Evolutionary conservation across 305 asterid species (phyloP).

Genomic region (Fraxinus platypoda): DNA sequence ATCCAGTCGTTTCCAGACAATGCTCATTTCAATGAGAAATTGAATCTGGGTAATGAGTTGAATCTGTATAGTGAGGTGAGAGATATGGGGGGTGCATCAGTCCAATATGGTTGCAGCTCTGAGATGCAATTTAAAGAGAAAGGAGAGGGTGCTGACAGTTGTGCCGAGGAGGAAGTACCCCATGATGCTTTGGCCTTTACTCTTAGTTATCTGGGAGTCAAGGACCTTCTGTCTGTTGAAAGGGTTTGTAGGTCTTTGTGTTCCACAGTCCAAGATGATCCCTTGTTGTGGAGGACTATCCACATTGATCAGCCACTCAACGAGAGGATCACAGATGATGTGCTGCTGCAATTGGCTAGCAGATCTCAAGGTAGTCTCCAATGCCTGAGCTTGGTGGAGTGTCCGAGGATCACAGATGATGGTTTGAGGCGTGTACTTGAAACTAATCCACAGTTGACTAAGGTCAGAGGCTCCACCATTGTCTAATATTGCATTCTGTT

Average conservation of each 20-base stretch:
- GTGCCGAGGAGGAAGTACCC: slow-evolving; percentile 36
- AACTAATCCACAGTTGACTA: slow-evolving; percentile 58
- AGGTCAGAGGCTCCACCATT: slow-evolving; percentile 47
- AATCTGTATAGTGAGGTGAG: slow-evolving; percentile 28
- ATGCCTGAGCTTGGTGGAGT: slow-evolving; percentile 64
- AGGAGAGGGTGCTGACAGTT: slow-evolving; percentile 33
- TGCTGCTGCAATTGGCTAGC: slow-evolving; percentile 48
- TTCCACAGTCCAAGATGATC: slow-evolving; percentile 47
- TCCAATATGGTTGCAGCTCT: slow-evolving; percentile 23
- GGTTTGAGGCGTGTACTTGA: slow-evolving; percentile 67
- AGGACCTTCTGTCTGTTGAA: slow-evolving; percentile 67
- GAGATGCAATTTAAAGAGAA: slow-evolving; percentile 26
- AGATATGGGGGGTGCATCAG: slow-evolving; percentile 26
- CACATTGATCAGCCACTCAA: slow-evolving; percentile 64
- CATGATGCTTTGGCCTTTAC: slow-evolving; percentile 54
- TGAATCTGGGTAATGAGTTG: slow-evolving; percentile 16
- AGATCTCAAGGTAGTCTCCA: slow-evolving; percentile 66
- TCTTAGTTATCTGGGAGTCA: slow-evolving; percentile 57
- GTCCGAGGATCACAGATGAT: slow-evolving; percentile 62
- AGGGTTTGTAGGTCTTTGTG: slow-evolving; percentile 61
- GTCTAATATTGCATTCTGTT: not conserved
- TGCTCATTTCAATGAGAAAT: slow-evolving; percentile 17
- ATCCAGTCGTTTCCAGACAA: slow-evolving; percentile 26
- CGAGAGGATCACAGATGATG: slow-evolving; percentile 67
- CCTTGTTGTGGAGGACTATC: slow-evolving; percentile 63